phyloP scores from a whole-genome alignment of 129 eudicot genomes.

The Artemisia argyi region DNA sequence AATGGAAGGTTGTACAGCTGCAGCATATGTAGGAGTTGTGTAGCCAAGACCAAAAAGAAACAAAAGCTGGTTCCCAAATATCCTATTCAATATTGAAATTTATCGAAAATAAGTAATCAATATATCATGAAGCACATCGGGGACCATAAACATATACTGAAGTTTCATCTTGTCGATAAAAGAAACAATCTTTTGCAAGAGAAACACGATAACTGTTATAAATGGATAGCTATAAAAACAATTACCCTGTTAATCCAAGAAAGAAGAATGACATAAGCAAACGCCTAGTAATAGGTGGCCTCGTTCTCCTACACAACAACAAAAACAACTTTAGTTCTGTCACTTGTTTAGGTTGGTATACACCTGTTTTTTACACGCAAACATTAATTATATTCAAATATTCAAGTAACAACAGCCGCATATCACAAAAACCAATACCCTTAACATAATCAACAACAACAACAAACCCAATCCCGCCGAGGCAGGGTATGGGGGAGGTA shows the following conservation, averaged over 20 bases:
- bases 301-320: slow-evolving; percentile 54
- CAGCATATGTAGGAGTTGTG: slow-evolving; percentile 94
- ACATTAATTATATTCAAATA: no score
- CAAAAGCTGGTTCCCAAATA: slow-evolving; percentile 90
- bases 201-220: slow-evolving; percentile 9
- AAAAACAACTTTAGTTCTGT: slow-evolving; percentile 5
- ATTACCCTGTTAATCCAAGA: slow-evolving; percentile 94
- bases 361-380: no score
- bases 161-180: not conserved
- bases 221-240: not conserved
- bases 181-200: not conserved
- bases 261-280: slow-evolving; percentile 71
- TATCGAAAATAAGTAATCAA: not conserved
- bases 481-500: no score
- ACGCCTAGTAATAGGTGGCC: slow-evolving; percentile 73
- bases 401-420: no score
- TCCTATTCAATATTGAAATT: slow-evolving; percentile 41
- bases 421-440: no score
- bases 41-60: slow-evolving; percentile 92
- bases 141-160: not conserved
- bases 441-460: no score
- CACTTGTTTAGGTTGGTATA: not conserved
- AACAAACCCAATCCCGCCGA: no score
- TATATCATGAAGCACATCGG: not conserved
- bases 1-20: slow-evolving; percentile 92